Base-by-base conservation (phyloP, 148 eudicot genomes). In the Dianthus caryophyllus region DNA sequence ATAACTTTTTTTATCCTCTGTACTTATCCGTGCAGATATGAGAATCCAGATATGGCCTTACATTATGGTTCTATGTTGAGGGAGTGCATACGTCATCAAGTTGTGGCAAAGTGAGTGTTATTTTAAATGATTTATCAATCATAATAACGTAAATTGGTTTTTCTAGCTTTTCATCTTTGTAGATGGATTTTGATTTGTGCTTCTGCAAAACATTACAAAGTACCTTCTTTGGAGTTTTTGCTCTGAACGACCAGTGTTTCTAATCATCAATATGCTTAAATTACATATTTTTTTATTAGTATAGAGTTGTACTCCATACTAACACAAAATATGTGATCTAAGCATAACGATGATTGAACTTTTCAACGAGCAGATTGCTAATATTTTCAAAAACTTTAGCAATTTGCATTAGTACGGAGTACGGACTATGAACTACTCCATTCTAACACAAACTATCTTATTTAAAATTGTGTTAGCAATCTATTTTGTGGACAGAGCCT, bases 71-170 rank as follows among this genome's bases (percentile, higher is more conserved):
- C 96, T 49, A 95, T 95, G 99, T 71, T 95, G 72, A 95, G 97
- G 83, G 99, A 95, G 71, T 95, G 99, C 79, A 95, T 95, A 71
- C 96, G 99, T 44, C 99, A 95, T 79, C 99, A 95, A 76, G 87
- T 77, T 81, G 96, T 95, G 68, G 99, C 99, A 11, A 86, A 85
- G 99, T 95, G 72, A 84, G 85, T 69, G 16, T 20, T 39, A 22
- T 43, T 18, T 33, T 5, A 38, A 39, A 48, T 67, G 66, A 25
- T 30, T 12, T 52, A 49, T 73, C 52, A 39, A 17, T 47, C 67
- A 4, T 33, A 10, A 39, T 66, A 24, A 66, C 4, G 21, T 47
- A 8, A n/a, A 43, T 18, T 1, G 10, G 31, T 31, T 67, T 53
- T 39, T 9, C 14, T 18, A 9, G 46, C 21, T 56, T 12, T 13